Conservation (phyloP, 2,329 filamentous ascomycete genomes). For the Colletotrichum sp. region DNA sequence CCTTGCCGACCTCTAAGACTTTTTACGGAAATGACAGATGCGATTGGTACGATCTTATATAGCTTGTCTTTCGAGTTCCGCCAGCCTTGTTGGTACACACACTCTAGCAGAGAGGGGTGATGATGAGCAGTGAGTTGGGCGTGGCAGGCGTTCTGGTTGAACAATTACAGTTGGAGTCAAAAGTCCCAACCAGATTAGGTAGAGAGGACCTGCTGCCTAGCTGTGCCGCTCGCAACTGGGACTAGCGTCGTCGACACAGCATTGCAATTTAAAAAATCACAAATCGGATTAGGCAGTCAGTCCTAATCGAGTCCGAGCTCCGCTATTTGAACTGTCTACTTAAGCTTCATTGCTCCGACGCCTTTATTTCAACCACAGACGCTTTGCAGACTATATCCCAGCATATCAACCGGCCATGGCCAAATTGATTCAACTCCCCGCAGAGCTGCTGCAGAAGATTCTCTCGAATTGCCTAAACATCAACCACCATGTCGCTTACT, state of each 20-base stretch:
- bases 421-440: not conserved
- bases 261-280: not conserved
- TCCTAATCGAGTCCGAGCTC: not conserved
- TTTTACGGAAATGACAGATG: accelerated
- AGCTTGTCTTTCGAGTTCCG: not conserved
- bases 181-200: not conserved
- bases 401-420: not conserved
- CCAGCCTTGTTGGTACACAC: not conserved
- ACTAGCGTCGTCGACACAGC: not conserved
- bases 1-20: not conserved
- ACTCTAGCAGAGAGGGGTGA: not conserved
- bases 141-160: not conserved
- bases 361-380: not conserved
- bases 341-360: not conserved
- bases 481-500: not conserved
- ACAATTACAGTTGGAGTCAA: not conserved
- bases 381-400: not conserved
- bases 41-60: not conserved
- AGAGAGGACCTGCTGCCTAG: not conserved
- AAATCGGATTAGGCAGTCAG: not conserved
- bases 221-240: not conserved
- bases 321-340: not conserved
- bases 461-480: not conserved
- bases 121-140: not conserved
- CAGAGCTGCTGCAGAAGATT: not conserved